Evolutionary conservation across 2,329 filamentous ascomycete species (phyloP).

Genomic region (Scopulariopsis brevicaulis): DNA sequence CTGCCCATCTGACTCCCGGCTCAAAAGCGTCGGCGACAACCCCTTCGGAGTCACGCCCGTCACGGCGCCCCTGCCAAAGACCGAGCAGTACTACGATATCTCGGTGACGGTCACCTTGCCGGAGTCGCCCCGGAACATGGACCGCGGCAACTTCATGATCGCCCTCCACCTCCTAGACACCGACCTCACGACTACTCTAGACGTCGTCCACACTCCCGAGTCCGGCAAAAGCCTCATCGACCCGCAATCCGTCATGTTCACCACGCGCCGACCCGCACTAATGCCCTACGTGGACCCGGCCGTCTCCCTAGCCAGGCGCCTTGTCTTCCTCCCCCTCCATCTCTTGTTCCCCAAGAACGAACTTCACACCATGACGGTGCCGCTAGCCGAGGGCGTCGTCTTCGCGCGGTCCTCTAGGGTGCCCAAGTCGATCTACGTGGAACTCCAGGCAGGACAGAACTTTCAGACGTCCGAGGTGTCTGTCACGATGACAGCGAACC

Average conservation of each 20-base stretch:
- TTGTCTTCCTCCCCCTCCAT: conserved; percentile 58
- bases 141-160: conserved; percentile 90
- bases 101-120: conserved; percentile 65
- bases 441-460: conserved; percentile 56
- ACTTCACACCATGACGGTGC: conserved; percentile 49
- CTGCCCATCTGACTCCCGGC: neutral
- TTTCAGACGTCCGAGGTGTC: conserved; percentile 67
- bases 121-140: conserved; percentile 62
- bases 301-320: conserved; percentile 47
- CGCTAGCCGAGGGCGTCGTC: conserved; percentile 61
- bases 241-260: conserved; percentile 36
- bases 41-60: conserved; percentile 41
- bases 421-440: conserved; percentile 39
- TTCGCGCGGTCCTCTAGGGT: conserved; percentile 38
- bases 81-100: conserved; percentile 77
- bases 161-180: conserved; percentile 57
- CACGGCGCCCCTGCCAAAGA: conserved; percentile 41
- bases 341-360: conserved; percentile 50
- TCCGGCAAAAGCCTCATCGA: conserved; percentile 19
- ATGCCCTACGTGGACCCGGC: conserved; percentile 68
- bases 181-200: conserved; percentile 8
- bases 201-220: conserved; percentile 9
- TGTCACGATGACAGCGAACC: conserved; percentile 61
- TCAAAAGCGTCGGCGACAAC: conserved; percentile 27
- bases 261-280: conserved; percentile 63